Conservation (phyloP, 2,329 filamentous ascomycete species). For the Aureobasidium lini region DNA sequence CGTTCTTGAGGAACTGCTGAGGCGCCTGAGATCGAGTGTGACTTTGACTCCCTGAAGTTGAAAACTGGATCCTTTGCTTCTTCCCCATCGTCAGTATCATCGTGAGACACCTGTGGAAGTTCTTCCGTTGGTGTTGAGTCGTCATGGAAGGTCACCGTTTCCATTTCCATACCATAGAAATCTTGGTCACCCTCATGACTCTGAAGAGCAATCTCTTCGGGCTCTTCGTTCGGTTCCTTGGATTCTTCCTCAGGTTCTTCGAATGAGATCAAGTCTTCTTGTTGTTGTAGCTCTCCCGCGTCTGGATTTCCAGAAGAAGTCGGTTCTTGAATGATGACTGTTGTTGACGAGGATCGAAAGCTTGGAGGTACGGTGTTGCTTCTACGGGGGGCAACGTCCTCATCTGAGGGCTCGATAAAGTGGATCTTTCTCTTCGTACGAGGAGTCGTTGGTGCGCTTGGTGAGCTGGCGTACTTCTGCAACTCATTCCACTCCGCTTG, state of each 20-base stretch:
- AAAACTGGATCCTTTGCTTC: not conserved
- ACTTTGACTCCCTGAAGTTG: not conserved
- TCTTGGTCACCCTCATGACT: not conserved
- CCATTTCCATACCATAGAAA: not conserved
- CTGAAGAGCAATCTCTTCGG: not conserved
- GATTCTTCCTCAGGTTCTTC: not conserved
- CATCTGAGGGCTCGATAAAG: constrained; percentile 15
- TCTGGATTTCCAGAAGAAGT: not conserved
- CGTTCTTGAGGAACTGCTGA: not conserved
- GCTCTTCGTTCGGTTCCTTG: not conserved
- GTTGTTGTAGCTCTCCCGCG: not conserved
- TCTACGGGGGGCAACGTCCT: constrained; percentile 5
- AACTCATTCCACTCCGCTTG: not conserved
- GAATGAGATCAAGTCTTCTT: not conserved
- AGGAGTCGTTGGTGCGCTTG: constrained; percentile 7
- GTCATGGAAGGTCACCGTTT: not conserved
- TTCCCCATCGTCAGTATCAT: not conserved
- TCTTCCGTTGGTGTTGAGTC: constrained; percentile 5
- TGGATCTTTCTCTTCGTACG: constrained; percentile 15
- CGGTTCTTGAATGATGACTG: not conserved
- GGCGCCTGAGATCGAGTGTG: constrained; percentile 6
- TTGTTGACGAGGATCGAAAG: not conserved
- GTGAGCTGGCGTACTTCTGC: not conserved
- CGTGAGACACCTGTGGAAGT: not conserved
- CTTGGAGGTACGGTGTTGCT: constrained; percentile 6